phyloP scores from a whole-genome alignment of 2,329 filamentous ascomycete genomes.

The Fusarium metavorans region DNA sequence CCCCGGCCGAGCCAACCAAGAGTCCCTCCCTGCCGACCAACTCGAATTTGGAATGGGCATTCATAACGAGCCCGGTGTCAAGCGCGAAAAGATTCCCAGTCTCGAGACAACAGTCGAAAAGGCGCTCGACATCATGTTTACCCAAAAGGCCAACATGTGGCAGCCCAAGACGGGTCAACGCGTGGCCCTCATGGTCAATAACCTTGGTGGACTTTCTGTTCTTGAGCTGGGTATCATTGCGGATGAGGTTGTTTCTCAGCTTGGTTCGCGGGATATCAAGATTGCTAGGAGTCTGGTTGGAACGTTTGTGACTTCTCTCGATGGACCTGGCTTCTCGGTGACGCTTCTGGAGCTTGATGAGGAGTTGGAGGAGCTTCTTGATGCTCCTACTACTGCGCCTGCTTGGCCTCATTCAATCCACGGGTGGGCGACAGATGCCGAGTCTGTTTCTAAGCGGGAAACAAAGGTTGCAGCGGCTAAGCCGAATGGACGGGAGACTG shows the following conservation, averaged over 20 bases:
- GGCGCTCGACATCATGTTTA: slow-evolving; percentile 38
- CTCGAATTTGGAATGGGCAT: slow-evolving; percentile 45
- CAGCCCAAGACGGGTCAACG: slow-evolving; percentile 31
- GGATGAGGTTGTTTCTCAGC: slow-evolving; percentile 38
- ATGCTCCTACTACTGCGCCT: slow-evolving; percentile 38
- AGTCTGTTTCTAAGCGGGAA: slow-evolving; percentile 29
- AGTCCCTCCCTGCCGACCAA: slow-evolving; percentile 31
- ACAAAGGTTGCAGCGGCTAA: slow-evolving; percentile 6
- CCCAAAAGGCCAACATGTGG: slow-evolving; percentile 39
- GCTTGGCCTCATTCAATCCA: slow-evolving; percentile 42
- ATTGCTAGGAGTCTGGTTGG: slow-evolving; percentile 38
- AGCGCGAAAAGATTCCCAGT: slow-evolving; percentile 28
- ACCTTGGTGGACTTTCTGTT: slow-evolving; percentile 40
- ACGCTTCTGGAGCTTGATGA: slow-evolving; percentile 38
- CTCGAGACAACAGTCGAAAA: slow-evolving; percentile 35
- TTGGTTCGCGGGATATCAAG: slow-evolving; percentile 7
- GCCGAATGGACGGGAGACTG: slow-evolving; percentile 24
- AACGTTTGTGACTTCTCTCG: slow-evolving; percentile 40
- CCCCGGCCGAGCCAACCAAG: slow-evolving; percentile 35
- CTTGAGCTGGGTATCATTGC: slow-evolving; percentile 41
- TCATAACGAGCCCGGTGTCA: slow-evolving; percentile 44
- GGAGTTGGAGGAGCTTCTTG: slow-evolving; percentile 34
- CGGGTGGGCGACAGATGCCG: slow-evolving; percentile 30
- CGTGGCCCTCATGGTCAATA: slow-evolving; percentile 41
- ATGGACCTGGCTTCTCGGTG: slow-evolving; percentile 41